Conservation (phyloP, 2,329 filamentous ascomycete species). For the Alternaria brassicicola region DNA sequence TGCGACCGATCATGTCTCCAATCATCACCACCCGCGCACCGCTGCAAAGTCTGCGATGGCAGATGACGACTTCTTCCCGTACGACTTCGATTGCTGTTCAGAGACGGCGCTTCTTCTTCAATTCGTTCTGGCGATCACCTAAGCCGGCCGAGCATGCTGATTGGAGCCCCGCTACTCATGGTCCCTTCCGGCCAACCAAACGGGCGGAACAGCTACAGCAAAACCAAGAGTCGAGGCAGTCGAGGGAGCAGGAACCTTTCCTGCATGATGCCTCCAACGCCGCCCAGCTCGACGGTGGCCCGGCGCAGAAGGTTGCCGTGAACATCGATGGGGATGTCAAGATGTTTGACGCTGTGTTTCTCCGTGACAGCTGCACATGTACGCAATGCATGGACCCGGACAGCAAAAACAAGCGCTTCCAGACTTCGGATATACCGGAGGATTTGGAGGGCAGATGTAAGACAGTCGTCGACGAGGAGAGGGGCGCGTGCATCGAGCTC, state of each 20-base stretch:
- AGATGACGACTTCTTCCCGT: background rate
- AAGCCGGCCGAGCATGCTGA: slow-evolving; percentile 23
- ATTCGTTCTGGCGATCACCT: slow-evolving; percentile 27
- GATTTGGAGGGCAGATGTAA: slow-evolving; percentile 45
- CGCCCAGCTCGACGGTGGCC: slow-evolving; percentile 31
- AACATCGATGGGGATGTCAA: slow-evolving; percentile 41
- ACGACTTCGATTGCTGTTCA: slow-evolving; percentile 1
- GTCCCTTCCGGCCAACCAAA: slow-evolving; percentile 29
- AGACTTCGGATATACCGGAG: slow-evolving; percentile 66
- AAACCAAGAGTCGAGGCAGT: slow-evolving; percentile 15
- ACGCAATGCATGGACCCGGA: slow-evolving; percentile 62
- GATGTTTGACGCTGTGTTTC: slow-evolving; percentile 44
- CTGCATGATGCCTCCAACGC: slow-evolving; percentile 11
- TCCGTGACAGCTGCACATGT: slow-evolving; percentile 67
- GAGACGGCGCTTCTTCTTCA: slow-evolving; percentile 22
- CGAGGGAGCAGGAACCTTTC: slow-evolving; percentile 20
- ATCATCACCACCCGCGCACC: slow-evolving; percentile 30
- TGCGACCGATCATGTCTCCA: slow-evolving; percentile 35
- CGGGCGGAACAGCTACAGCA: slow-evolving; percentile 22
- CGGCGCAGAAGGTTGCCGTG: slow-evolving; percentile 39
- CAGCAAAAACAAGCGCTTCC: slow-evolving; percentile 68
- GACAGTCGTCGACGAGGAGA: slow-evolving; percentile 43
- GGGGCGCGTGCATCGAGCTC: slow-evolving; percentile 59
- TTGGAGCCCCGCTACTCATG: slow-evolving; percentile 29
- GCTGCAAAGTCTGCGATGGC: background rate